Base-by-base conservation (phyloP, 2,329 filamentous ascomycete species). In the Lachnellula arida region DNA sequence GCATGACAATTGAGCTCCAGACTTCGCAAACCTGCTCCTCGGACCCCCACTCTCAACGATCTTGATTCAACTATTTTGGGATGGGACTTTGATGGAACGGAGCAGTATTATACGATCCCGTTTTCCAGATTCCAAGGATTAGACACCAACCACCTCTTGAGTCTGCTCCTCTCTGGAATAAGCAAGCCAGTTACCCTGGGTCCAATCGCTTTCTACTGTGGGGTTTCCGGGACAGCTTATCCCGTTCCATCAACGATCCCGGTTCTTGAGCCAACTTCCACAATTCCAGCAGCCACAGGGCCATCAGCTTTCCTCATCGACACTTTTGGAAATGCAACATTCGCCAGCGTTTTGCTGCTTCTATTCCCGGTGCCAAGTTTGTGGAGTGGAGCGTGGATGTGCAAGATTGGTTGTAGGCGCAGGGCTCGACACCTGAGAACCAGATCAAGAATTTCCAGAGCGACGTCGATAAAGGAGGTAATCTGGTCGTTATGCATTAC, bases 311-410 rank as follows among this genome's bases (percentile, higher is more conserved):
- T 83, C 32, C 73, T 87, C 0, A 81, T 89, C 55, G 86, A 89
- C 70, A 77, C 76, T 3, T 89, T 89, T 60, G 71, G 71, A 37
- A 76, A 75, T 60, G 55, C 70, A 2, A 71, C 46, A 84, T 85
- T 73, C 78, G 86, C 4, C 80, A 86, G 67, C 78, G 82, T 42
- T 77, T 88, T 28, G 80, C 83, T 0, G 74, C 75, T 46, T 69
- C 70, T 15, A 76, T 79, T 19, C 72, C 76, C 1, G 75, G 79
- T 14, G 78, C 82, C 1, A 79, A 81, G 61, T 79, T 88, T 44
- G 78, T 87, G 51, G 83, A 82, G 68, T 88, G 85, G 86, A 84
- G 78, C 64, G 81, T 89, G 46, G 85, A 89, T 64, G 81, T 88
- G 34, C 82, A 88, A 73, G 86, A 89, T 67, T 88, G 84, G 83